These are phyloP conservation scores for Eucalyptus brandiana DNA, from an alignment of 345 rosid genomes.

Conservation along the genomic window DNA sequence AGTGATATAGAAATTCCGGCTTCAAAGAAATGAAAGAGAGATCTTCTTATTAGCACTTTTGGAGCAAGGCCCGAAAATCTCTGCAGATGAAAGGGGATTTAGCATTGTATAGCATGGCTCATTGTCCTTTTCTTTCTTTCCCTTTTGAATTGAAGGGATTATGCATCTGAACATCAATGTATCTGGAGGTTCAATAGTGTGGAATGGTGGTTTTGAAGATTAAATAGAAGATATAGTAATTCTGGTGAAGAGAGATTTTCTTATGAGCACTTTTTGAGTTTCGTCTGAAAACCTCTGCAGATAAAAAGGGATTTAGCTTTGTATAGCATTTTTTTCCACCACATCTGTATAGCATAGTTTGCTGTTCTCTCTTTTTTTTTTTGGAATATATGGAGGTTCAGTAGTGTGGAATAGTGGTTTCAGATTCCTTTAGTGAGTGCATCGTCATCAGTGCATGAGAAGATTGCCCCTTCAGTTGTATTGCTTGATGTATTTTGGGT, in stretches of 20 bases:
- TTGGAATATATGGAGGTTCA: background rate
- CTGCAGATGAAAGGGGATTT: background rate
- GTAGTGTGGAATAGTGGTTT: background rate
- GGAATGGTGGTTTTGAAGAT: background rate
- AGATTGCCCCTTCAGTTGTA: background rate
- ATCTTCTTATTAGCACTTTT: background rate
- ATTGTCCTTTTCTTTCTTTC: background rate
- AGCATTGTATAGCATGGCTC: background rate
- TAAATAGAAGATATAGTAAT: background rate
- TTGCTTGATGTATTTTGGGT: background rate
- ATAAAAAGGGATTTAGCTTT: background rate
- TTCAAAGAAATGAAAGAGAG: background rate
- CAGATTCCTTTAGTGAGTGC: background rate
- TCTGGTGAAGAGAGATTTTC: background rate
- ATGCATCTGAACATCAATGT: background rate
- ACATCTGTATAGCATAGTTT: background rate
- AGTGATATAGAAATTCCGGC: background rate
- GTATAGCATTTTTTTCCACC: background rate
- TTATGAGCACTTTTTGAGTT: background rate
- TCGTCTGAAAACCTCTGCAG: background rate
- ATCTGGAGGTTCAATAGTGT: background rate
- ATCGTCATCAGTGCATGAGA: background rate
- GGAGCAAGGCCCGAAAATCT: background rate
- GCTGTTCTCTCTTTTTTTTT: background rate
- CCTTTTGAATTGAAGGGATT: background rate